Evolutionary conservation across 2,329 filamentous ascomycete species (phyloP).

Genomic region (Fusarium cicatricum): DNA sequence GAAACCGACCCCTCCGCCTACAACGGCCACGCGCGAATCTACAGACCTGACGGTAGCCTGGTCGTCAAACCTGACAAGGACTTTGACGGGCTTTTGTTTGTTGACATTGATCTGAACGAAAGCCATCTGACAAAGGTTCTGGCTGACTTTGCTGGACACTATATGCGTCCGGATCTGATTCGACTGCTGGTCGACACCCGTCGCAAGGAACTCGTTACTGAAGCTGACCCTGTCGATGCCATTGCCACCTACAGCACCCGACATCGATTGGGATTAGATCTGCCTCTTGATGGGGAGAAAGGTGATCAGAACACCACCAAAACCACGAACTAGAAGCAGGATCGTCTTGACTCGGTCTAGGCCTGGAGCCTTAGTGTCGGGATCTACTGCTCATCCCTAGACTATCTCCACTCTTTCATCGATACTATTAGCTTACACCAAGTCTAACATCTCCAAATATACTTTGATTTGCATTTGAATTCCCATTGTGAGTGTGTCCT

Average conservation of each 20-base stretch:
- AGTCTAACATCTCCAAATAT: too few species aligned
- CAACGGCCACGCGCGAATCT: constrained; percentile 40
- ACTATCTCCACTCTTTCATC: background rate
- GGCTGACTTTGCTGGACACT: constrained; percentile 49
- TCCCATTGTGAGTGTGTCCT: too few species aligned
- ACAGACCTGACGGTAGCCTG: constrained; percentile 38
- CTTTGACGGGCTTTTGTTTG: constrained; percentile 58
- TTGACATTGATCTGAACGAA: constrained; percentile 57
- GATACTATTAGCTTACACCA: background rate
- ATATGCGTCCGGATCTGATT: constrained; percentile 52
- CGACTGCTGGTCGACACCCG: constrained; percentile 46
- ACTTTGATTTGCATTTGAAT: too few species aligned
- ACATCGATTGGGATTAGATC: constrained; percentile 28
- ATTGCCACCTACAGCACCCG: constrained; percentile 31
- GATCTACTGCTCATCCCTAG: background rate
- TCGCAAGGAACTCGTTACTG: constrained; percentile 34
- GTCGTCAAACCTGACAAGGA: constrained; percentile 39
- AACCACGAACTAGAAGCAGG: background rate
- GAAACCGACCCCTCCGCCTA: constrained; percentile 36
- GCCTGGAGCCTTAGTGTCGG: background rate
- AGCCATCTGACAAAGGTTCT: constrained; percentile 39
- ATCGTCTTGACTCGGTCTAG: background rate
- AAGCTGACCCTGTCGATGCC: constrained; percentile 7
- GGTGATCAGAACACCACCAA: constrained; percentile 2
- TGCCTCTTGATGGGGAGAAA: constrained; percentile 31